These are phyloP conservation scores for Melampsora americana DNA, from an alignment of 1,284 basidiomycete species.

Conservation along the genomic window DNA sequence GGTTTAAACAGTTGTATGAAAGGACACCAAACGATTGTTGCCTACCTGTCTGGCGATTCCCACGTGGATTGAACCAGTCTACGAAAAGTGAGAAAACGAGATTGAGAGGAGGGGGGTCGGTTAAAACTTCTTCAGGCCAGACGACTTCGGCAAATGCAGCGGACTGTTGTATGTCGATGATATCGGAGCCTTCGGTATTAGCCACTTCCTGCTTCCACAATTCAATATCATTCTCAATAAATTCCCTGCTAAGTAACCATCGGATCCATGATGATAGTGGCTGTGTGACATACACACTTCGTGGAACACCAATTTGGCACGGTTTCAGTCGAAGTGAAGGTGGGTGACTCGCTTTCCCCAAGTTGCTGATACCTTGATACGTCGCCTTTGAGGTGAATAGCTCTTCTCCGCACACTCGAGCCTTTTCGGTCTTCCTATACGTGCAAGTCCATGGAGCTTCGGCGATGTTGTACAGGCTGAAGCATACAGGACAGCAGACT, in stretches of 20 bases:
- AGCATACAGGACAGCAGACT: background rate
- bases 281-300: too few species aligned
- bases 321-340: background rate
- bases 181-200: too few species aligned
- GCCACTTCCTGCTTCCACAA: background rate
- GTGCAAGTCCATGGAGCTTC: background rate
- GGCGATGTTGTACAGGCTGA: background rate
- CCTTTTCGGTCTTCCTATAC: background rate
- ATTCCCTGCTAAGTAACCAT: too few species aligned
- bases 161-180: too few species aligned
- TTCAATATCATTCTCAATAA: background rate
- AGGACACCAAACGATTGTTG: background rate
- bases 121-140: background rate
- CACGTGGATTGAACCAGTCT: too few species aligned
- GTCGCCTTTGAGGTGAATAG: background rate
- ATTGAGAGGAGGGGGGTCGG: background rate
- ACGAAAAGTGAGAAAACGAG: background rate
- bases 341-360: background rate
- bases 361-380: background rate
- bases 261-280: background rate
- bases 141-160: too few species aligned
- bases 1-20: background rate
- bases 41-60: background rate
- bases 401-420: too few species aligned
- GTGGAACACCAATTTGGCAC: slow-evolving; percentile 5